These are phyloP conservation scores for Lactuca saligna DNA, from an alignment of 129 eudicot genomes.

Conservation along the genomic window DNA sequence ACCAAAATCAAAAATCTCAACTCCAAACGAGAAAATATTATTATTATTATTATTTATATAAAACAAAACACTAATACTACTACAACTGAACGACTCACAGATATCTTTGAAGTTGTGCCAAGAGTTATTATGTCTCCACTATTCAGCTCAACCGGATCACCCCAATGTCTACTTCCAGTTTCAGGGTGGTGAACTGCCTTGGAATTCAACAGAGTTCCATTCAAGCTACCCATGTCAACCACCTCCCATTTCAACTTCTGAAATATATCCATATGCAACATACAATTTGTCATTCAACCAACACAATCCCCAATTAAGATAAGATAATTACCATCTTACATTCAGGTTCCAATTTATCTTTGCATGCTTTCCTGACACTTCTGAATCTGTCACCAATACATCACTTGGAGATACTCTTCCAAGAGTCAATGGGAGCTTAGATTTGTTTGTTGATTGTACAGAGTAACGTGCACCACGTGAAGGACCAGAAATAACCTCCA, in stretches of 20 bases:
- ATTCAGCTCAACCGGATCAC: constrained; percentile 77
- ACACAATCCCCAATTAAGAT: constrained; percentile 1
- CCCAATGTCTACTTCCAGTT: constrained; percentile 84
- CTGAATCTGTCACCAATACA: constrained; percentile 72
- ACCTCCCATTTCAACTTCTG: constrained; percentile 97
- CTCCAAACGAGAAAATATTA: neutral
- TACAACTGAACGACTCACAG: constrained; percentile 40
- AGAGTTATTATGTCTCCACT: constrained; percentile 83
- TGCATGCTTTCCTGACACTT: constrained; percentile 97
- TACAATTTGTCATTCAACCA: constrained; percentile 20
- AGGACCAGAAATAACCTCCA: constrained; percentile 94
- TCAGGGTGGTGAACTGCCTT: constrained; percentile 56
- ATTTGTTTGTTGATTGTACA: constrained; percentile 63
- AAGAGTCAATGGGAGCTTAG: constrained; percentile 77
- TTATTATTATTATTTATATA: no score
- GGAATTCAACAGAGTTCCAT: constrained; percentile 84
- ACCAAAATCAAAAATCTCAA: neutral
- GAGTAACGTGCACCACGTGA: constrained; percentile 66
- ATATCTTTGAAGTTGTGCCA: constrained; percentile 82
- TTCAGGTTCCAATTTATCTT: constrained; percentile 72
- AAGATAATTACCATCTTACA: constrained; percentile 41
- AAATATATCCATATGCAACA: constrained; percentile 11
- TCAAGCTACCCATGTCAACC: constrained; percentile 96
- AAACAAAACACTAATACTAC: no score
- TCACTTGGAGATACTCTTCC: constrained; percentile 92